Base-by-base conservation (phyloP, 1,139 yeast species). In the Candida sanyaensis region DNA sequence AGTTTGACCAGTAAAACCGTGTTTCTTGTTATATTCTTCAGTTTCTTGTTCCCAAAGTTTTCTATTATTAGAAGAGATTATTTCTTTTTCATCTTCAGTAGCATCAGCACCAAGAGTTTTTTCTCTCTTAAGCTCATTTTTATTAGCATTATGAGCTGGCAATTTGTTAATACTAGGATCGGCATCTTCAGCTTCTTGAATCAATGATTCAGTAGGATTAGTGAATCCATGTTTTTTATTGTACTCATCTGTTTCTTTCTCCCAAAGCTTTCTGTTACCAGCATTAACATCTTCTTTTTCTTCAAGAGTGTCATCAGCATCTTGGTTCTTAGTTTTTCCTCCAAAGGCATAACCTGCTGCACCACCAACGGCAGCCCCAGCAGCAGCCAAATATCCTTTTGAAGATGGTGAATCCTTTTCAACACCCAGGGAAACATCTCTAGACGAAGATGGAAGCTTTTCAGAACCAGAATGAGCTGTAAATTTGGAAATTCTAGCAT, bases 141-240 rank as follows among this genome's bases (percentile, higher is more conserved):
- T 43, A 32, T 41, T 49, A 49, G 44, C 32, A 33, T 47, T 46
- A 45, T 62, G 65, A n/a, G 58, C 51, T 7, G 55, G 50, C 32
- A 56, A 41, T 5, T 57, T 45, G 50, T 56, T 58, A 47, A 65
- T 58, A 10, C 44, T 54, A 2, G 68, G 67, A 39, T 57, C 57
- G 13, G 46, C 46, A 10, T 56, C 61, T 42, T 60, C 68, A 24
- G 70, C 72, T 36, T 62, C 61, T 37, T 66, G 68, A 40, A 68
- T 56, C 51, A 68, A 57, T 6, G 67, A 60, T 43, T 64, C 61
- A 41, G 61, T 53, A 29, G 62, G 65, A 44, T 60, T 52, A 36
- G 54, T 53, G 47, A 55, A 49, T 4, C 69, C 71, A 42, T 60
- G 66, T 52, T 65, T 55, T 52, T 61, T 66, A 59, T 68, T 68